A percentile compares a stretch with the other conserved stretches of the same genome.
Conservation (phyloP, 2,329 filamentous ascomycete species). For the Penicillium vulpinum region DNA sequence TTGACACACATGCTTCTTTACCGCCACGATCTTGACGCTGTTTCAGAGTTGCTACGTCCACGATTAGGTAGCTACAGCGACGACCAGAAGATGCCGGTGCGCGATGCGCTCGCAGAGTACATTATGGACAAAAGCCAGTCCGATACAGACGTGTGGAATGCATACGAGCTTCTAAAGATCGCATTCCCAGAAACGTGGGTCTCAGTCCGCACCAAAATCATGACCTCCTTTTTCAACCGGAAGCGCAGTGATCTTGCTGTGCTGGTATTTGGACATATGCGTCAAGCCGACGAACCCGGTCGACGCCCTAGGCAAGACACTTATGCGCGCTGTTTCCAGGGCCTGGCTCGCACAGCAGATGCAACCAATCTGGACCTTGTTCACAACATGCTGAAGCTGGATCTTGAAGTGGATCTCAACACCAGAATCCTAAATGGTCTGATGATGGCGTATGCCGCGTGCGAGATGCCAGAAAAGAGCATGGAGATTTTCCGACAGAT, state of each 20-base stretch:
- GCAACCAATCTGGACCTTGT: slow-evolving; percentile 69
- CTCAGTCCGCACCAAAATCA: slow-evolving; percentile 66
- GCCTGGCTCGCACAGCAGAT: slow-evolving; percentile 64
- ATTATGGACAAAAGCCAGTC: slow-evolving; percentile 62
- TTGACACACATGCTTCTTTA: slow-evolving; percentile 73
- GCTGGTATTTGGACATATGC: slow-evolving; percentile 90
- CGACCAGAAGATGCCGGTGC: slow-evolving; percentile 66
- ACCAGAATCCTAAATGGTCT: slow-evolving; percentile 79
- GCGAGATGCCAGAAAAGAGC: slow-evolving; percentile 64
- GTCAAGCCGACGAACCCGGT: slow-evolving; percentile 64
- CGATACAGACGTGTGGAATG: slow-evolving; percentile 63
- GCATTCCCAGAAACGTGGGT: slow-evolving; percentile 65
- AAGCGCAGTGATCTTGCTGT: slow-evolving; percentile 80
- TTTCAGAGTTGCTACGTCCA: slow-evolving; percentile 79
- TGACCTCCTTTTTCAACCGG: slow-evolving; percentile 78
- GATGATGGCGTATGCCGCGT: slow-evolving; percentile 80
- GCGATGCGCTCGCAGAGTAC: slow-evolving; percentile 66
- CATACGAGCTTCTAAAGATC: slow-evolving; percentile 59
- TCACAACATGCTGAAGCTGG: slow-evolving; percentile 93
- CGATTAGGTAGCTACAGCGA: slow-evolving; percentile 44
- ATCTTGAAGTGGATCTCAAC: slow-evolving; percentile 72
- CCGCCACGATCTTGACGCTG: slow-evolving; percentile 74
- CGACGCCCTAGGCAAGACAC: slow-evolving; percentile 70
- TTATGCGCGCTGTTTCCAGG: slow-evolving; percentile 76
- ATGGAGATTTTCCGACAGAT: slow-evolving; percentile 84